phyloP scores from a whole-genome alignment of 1,284 basidiomycete species.

The Fomitopsis schrenkii region DNA sequence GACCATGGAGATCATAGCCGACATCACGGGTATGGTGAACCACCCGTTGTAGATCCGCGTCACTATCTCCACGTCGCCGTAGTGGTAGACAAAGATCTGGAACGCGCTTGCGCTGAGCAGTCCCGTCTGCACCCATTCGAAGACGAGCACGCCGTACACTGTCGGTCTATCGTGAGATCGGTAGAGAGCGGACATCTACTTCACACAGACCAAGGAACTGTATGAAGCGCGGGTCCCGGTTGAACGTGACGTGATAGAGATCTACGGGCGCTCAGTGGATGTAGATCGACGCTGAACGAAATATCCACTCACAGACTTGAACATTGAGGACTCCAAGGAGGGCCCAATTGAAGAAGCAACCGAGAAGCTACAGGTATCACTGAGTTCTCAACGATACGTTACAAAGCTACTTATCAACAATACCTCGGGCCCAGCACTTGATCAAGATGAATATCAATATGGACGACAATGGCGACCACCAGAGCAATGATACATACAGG shows the following conservation, averaged over 20 bases:
- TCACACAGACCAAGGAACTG: conserved; percentile 2
- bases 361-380: not conserved
- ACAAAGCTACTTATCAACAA: too few relatives aligned
- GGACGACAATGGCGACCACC: too few relatives aligned
- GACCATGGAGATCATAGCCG: not conserved
- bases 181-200: not conserved
- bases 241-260: conserved; percentile 7
- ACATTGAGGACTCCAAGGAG: conserved; percentile 6
- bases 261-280: not conserved
- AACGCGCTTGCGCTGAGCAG: conserved; percentile 13
- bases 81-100: conserved; percentile 14
- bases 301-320: not conserved
- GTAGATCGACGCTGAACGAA: not conserved
- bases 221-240: conserved; percentile 1
- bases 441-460: too few relatives aligned
- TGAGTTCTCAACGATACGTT: too few relatives aligned
- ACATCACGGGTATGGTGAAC: not conserved
- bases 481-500: too few relatives aligned
- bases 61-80: conserved; percentile 4
- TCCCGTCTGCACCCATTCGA: conserved; percentile 13
- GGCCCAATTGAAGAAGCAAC: conserved; percentile 9
- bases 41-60: not conserved
- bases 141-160: conserved; percentile 15
- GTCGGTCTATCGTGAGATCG: not conserved
- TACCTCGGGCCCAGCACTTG: too few relatives aligned